Evolutionary conservation across 1,139 yeast genomes (phyloP), one percentile per base, ranked within the genome.

Genomic region (Kodamaea sp.): DNA sequence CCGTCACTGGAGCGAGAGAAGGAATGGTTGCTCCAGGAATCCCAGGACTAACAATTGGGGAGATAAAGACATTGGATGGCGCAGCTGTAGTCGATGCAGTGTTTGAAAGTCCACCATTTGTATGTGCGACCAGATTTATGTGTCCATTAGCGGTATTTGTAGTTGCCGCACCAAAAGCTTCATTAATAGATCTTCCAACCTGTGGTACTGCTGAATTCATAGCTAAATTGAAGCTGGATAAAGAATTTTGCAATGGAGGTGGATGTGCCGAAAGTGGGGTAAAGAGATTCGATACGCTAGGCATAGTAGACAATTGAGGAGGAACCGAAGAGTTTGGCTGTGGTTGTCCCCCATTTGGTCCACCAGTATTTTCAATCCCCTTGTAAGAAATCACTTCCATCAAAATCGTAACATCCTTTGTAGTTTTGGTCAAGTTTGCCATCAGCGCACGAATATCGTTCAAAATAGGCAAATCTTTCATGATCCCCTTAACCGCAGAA

Each of bases 371-470:
- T 15, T 15, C 20, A 15, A 15, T 15, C 20, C 20, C 28, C 43
- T 65, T 67, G 45, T 69, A 70, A 1, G 74, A 65, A 0, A 75
- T 68, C 5, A 66, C 65, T 54, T 89, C 96, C 34, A 89, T 63
- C 49, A 86, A 70, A 9, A 86, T 80, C 0, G 97, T 89, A 8
- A 90, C 86, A 52, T 90, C 97, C 54, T 90, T 90, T 2, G 96
- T 87, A 4, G 90, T 84, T 46, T 88, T 81, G 0, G 97, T 89
- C 42, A 90, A 67, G 27, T 81, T 78, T 0, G 96, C 87, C 65
- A 90, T 75, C 6, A 86, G 82, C 5, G 87, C 79, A 44, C 96
- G 70, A 3, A 86, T 85, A 41, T 86, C 96, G 50, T 85, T 83
- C 37, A 90, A 68, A 9, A 81, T 75, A 0, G 95, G 92, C 42